Conservation (phyloP, 1,139 yeast genomes). For the Geotrichum fermentans region DNA sequence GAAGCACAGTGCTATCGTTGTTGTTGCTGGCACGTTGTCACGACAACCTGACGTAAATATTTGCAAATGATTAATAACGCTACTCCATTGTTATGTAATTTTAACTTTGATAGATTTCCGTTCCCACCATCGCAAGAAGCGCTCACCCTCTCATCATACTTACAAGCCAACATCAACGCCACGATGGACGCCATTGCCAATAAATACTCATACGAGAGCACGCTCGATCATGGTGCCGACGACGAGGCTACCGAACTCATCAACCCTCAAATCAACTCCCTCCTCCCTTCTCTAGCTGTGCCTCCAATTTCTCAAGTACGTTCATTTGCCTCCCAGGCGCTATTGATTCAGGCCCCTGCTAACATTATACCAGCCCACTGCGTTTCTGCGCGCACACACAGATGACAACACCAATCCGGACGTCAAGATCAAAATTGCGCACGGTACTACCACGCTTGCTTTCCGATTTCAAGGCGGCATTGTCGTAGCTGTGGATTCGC, state of each 20-base stretch:
- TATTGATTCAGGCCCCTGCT: too few species aligned
- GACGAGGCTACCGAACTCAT: slow-evolving; percentile 17
- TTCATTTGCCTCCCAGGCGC: slow-evolving; percentile 10
- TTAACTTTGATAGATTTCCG: too few species aligned
- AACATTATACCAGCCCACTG: slow-evolving; percentile 58
- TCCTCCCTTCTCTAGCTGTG: slow-evolving; percentile 60
- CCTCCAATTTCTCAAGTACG: slow-evolving; percentile 71
- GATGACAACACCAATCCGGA: slow-evolving; percentile 91
- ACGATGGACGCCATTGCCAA: slow-evolving; percentile 29
- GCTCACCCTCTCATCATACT: too few species aligned
- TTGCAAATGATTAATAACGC: too few species aligned
- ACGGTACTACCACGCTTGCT: slow-evolving; percentile 96
- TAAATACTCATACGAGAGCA: slow-evolving; percentile 22
- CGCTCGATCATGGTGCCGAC: slow-evolving; percentile 16
- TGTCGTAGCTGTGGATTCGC: slow-evolving; percentile 88
- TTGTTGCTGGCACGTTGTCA: background rate
- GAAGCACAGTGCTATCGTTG: background rate
- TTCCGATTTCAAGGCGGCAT: slow-evolving; percentile 96
- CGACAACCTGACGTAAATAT: too few species aligned
- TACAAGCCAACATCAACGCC: too few species aligned
- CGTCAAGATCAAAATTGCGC: slow-evolving; percentile 92
- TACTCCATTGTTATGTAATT: too few species aligned
- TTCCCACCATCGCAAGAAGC: too few species aligned
- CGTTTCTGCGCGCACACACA: slow-evolving; percentile 93
- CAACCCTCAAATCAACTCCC: slow-evolving; percentile 17